phyloP scores from a whole-genome alignment of 129 eudicot species.

The Rutidosis leptorrhynchoides region DNA sequence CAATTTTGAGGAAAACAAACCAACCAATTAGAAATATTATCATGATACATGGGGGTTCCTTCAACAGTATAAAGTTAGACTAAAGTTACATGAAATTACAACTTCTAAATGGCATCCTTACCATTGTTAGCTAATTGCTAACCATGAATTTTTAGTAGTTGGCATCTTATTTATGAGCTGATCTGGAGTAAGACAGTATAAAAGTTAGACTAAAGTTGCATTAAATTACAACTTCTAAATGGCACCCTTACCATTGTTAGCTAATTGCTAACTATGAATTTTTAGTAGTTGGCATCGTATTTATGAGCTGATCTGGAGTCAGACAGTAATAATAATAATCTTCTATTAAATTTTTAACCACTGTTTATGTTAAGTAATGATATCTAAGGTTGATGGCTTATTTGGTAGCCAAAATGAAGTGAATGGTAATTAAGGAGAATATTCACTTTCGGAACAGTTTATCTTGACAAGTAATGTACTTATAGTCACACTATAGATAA shows the following conservation, averaged over 20 bases:
- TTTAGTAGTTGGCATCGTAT: constrained; percentile 8
- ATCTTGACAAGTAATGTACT: not conserved
- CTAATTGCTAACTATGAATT: not conserved
- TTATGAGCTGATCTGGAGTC: constrained; percentile 5
- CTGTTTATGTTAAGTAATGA: not conserved
- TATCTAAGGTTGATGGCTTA: not conserved
- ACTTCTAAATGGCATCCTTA: constrained; percentile 17
- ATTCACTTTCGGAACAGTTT: not conserved
- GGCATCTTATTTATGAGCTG: constrained; percentile 8
- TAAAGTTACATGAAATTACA: constrained; percentile 11
- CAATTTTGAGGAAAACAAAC: constrained; percentile 12
- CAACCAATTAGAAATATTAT: not conserved
- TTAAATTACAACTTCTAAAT: constrained; percentile 1
- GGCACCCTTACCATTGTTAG: constrained; percentile 5
- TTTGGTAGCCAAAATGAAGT: not conserved
- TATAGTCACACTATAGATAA: not conserved
- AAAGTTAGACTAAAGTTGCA: constrained; percentile 15
- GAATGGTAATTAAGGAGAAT: not conserved
- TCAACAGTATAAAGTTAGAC: not conserved
- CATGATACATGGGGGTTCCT: constrained; percentile 6
- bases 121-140: not conserved
- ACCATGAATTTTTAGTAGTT: not conserved
- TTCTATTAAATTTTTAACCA: not conserved
- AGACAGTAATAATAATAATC: constrained; percentile 3
- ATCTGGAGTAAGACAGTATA: not conserved